Percentiles rank a stretch among this genome's conserved stretches.
Conservation (phyloP, 2,329 filamentous ascomycete species). For the Neofusicoccum laricinum region DNA sequence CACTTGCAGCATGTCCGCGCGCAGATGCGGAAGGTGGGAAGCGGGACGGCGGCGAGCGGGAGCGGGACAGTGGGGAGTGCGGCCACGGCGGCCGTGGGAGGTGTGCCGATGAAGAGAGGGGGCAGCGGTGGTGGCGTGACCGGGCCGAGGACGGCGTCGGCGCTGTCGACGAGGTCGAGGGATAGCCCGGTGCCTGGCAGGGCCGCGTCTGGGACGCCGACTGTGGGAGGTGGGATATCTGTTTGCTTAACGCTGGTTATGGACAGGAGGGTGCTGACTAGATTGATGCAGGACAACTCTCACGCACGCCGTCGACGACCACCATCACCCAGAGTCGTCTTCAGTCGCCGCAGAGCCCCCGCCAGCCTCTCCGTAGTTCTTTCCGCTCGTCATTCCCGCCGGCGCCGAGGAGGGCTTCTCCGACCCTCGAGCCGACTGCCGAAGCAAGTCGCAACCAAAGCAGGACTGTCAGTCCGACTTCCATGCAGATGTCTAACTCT, state of each 20-base stretch:
- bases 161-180: slow-evolving; percentile 55
- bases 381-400: slow-evolving; percentile 25
- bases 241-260: background rate
- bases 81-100: slow-evolving; percentile 21
- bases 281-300: slow-evolving; percentile 27
- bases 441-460: slow-evolving; percentile 24
- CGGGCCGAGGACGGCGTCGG: slow-evolving; percentile 47
- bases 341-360: slow-evolving; percentile 23
- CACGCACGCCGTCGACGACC: slow-evolving; percentile 47
- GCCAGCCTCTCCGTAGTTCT: slow-evolving; percentile 26
- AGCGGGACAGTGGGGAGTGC: slow-evolving; percentile 33
- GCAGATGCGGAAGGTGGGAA: slow-evolving; percentile 76
- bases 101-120: slow-evolving; percentile 51
- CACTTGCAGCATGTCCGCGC: slow-evolving; percentile 87
- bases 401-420: slow-evolving; percentile 5
- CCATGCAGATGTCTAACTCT: slow-evolving; percentile 21
- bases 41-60: slow-evolving; percentile 34
- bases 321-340: slow-evolving; percentile 40
- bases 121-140: slow-evolving; percentile 45
- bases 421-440: slow-evolving; percentile 20
- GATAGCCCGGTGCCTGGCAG: slow-evolving; percentile 51
- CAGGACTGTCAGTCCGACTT: slow-evolving; percentile 27
- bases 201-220: slow-evolving; percentile 41
- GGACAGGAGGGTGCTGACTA: background rate
- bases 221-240: slow-evolving; percentile 18